phyloP scores from a whole-genome alignment of 768 basidiomycete genomes.

The Dentipellis sp. region DNA sequence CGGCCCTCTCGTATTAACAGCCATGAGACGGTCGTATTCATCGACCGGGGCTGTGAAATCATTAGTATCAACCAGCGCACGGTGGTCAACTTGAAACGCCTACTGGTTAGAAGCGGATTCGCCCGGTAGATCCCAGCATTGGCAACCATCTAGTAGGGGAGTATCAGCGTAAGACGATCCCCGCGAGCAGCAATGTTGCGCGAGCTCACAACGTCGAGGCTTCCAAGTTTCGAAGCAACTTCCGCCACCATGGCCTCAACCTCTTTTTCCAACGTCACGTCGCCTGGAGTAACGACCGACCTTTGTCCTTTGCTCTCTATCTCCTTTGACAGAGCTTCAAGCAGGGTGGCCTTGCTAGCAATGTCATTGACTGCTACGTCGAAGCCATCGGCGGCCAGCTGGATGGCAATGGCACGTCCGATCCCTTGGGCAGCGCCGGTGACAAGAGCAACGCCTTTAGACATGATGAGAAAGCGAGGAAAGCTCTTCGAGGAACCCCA shows the following conservation, averaged over 20 bases:
- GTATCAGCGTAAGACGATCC: background rate
- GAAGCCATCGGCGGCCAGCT: slow-evolving; percentile 38
- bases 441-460: slow-evolving; percentile 26
- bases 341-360: background rate
- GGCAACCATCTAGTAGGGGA: background rate
- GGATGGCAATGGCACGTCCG: slow-evolving; percentile 36
- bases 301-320: background rate
- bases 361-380: slow-evolving; percentile 37
- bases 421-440: slow-evolving; percentile 40
- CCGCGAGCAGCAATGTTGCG: background rate
- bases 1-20: slow-evolving; percentile 13
- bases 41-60: slow-evolving; percentile 11
- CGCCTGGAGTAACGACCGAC: background rate
- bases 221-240: background rate
- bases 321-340: background rate
- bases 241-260: background rate
- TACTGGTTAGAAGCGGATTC: background rate
- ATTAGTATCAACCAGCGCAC: background rate
- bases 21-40: slow-evolving; percentile 12
- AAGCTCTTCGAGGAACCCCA: too few relatives aligned
- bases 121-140: background rate
- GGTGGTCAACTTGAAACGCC: background rate
- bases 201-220: background rate
- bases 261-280: background rate
- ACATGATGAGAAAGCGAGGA: background rate